Evolutionary conservation across 2,329 filamentous ascomycete species (phyloP).

Genomic region (Lojkania enalia): DNA sequence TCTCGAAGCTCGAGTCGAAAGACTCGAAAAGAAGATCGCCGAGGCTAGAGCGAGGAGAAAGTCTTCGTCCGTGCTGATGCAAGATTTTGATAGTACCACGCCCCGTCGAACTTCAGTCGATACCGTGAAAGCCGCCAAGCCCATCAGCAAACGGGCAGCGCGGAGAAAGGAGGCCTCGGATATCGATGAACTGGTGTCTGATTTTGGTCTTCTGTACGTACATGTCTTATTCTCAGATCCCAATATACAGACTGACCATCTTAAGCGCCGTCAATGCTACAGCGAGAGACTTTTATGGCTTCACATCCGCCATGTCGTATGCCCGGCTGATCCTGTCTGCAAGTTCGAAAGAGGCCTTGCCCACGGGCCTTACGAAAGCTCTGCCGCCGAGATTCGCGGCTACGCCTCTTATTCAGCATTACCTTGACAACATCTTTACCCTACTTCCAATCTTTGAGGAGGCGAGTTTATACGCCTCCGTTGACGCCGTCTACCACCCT

Average conservation of each 20-base stretch:
- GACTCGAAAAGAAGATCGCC: conserved; percentile 74
- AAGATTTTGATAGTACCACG: conserved; percentile 59
- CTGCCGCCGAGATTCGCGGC: conserved; percentile 74
- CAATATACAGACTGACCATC: neutral
- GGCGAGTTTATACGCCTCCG: conserved; percentile 72
- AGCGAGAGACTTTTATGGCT: conserved; percentile 88
- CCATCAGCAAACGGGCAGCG: conserved; percentile 46
- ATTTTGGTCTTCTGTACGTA: conserved; percentile 85
- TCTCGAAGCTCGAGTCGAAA: conserved; percentile 87
- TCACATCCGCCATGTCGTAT: conserved; percentile 88
- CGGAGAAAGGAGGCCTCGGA: conserved; percentile 74
- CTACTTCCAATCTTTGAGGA: conserved; percentile 84
- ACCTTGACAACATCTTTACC: conserved; percentile 78
- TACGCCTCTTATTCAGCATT: conserved; percentile 74
- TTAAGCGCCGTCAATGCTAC: conserved; percentile 88
- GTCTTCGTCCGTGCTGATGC: conserved; percentile 71
- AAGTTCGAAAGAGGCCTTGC: conserved; percentile 72
- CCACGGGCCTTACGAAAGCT: conserved; percentile 59
- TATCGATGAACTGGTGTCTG: conserved; percentile 88
- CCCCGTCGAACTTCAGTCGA: conserved; percentile 54
- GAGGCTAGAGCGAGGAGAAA: conserved; percentile 68
- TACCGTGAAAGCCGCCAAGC: conserved; percentile 36
- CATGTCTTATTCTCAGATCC: neutral
- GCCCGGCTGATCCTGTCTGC: conserved; percentile 85
- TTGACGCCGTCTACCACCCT: conserved; percentile 80